These are phyloP conservation scores for Gelatoporia subvermispora DNA, from an alignment of 768 basidiomycete species.

Conservation along the genomic window DNA sequence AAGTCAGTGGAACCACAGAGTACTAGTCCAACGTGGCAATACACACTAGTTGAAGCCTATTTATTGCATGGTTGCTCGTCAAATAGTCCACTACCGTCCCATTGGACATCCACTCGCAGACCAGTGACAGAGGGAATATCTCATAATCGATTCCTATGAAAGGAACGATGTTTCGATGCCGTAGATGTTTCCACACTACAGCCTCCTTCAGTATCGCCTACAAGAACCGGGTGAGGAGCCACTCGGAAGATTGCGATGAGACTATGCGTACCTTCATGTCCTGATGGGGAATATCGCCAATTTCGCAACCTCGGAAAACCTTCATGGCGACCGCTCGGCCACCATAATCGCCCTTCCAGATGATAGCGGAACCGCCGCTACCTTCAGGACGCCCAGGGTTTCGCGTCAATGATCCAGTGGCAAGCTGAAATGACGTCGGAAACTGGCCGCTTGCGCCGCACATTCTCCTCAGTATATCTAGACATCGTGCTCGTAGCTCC, in stretches of 20 bases:
- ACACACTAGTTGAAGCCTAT: neutral
- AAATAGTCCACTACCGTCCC: neutral
- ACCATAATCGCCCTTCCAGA: conserved; percentile 1
- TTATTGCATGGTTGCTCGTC: neutral
- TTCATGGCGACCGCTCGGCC: conserved; percentile 1
- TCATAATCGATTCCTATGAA: neutral
- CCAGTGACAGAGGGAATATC: neutral
- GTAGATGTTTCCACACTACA: conserved; percentile 2
- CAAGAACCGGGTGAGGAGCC: neutral
- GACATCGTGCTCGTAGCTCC: too few relatives aligned
- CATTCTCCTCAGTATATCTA: too few relatives aligned
- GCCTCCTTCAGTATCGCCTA: conserved; percentile 1
- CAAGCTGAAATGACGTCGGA: neutral
- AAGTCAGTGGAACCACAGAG: too few relatives aligned
- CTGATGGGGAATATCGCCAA: too few relatives aligned
- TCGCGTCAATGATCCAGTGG: neutral
- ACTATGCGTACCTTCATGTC: neutral
- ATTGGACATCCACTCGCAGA: neutral
- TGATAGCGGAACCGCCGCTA: conserved; percentile 1
- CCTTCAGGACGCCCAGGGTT: neutral
- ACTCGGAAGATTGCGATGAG: neutral
- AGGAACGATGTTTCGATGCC: conserved; percentile 6
- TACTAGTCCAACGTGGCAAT: neutral
- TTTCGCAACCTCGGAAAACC: neutral
- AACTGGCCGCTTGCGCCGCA: too few relatives aligned